Percentiles rank a stretch among this genome's conserved stretches.
Conservation (phyloP, 306 rosid species). For the Pueraria montana region DNA sequence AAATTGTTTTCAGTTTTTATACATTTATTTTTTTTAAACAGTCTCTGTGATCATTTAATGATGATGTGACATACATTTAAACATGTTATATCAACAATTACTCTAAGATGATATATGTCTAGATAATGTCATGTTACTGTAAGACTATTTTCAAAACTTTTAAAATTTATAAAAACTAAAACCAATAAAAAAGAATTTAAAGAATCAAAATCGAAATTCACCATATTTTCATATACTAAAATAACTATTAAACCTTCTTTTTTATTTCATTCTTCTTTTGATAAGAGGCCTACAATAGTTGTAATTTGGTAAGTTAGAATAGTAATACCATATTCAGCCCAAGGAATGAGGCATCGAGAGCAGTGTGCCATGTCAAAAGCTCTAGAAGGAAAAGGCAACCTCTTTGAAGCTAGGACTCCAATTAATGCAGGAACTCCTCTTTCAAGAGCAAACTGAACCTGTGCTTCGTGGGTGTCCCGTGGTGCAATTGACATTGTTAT, state of each 20-base stretch:
- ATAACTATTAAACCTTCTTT: not conserved
- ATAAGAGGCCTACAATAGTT: not conserved
- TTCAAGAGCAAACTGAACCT: constrained; percentile 86
- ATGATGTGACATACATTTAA: not conserved
- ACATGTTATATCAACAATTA: not conserved
- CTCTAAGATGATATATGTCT: not conserved
- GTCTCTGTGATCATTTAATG: not conserved
- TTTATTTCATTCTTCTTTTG: not conserved
- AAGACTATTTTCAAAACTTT: not conserved
- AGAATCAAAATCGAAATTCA: not conserved
- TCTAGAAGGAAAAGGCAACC: constrained; percentile 79
- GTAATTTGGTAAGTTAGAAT: not conserved
- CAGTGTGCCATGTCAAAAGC: constrained; percentile 91
- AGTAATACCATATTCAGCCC: constrained; percentile 59
- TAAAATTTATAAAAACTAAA: not conserved
- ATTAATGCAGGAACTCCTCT: constrained; percentile 83
- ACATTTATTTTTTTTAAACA: not conserved
- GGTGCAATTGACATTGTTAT: constrained; percentile 77
- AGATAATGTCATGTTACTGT: not conserved
- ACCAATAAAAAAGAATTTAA: not conserved
- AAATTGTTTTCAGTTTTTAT: not conserved
- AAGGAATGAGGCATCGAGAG: constrained; percentile 89
- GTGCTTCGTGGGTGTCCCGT: constrained; percentile 82
- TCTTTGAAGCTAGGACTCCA: constrained; percentile 75
- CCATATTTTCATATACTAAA: not conserved